These are phyloP conservation scores for Lactarius vividus DNA, from an alignment of 768 basidiomycete species.

Conservation along the genomic window DNA sequence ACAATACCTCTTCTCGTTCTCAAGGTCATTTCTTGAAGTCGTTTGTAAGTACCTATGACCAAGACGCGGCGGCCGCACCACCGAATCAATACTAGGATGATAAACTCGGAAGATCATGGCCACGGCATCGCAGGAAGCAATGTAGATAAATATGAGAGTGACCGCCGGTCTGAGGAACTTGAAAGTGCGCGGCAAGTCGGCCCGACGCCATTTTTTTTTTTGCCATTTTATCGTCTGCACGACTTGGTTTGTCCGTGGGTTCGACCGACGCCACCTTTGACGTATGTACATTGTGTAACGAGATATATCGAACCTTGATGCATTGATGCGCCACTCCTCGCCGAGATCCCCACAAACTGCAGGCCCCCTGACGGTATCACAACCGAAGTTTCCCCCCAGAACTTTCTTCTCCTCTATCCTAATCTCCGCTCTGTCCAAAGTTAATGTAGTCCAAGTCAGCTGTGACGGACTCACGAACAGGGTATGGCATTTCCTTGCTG, in stretches of 20 bases:
- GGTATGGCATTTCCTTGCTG: not conserved
- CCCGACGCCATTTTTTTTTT: too few relatives aligned
- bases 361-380: too few relatives aligned
- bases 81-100: not conserved
- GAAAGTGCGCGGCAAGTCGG: not conserved
- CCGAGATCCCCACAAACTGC: too few relatives aligned
- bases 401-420: not conserved
- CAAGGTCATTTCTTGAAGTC: not conserved
- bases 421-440: not conserved
- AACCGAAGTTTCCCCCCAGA: too few relatives aligned
- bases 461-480: not conserved
- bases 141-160: not conserved
- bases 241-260: too few relatives aligned
- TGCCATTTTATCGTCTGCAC: too few relatives aligned
- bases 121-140: not conserved
- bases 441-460: not conserved
- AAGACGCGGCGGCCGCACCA: not conserved
- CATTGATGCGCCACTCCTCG: too few relatives aligned
- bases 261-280: too few relatives aligned
- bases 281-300: too few relatives aligned
- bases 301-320: too few relatives aligned
- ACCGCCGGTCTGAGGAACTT: not conserved
- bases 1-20: not conserved
- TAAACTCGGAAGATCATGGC: not conserved
- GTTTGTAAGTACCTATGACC: not conserved